phyloP scores from a whole-genome alignment of 169 alveolate species.

The Pseudocohnilembus persalinus region DNA sequence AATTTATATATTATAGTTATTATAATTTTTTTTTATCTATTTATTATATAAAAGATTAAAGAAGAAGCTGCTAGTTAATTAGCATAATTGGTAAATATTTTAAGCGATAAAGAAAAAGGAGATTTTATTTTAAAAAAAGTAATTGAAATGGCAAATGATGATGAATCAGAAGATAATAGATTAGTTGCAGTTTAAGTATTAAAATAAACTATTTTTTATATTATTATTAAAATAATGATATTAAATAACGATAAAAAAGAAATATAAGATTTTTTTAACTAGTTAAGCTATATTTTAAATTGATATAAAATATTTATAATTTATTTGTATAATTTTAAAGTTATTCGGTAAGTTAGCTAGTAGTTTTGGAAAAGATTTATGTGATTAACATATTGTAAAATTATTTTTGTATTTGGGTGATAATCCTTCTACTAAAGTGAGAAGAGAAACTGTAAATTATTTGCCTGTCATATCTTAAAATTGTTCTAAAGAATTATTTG shows the following conservation, averaged over 20 bases:
- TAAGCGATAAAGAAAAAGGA: constrained; percentile 24
- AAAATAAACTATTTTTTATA: not conserved
- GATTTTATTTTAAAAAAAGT: constrained; percentile 27
- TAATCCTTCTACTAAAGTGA: constrained; percentile 11
- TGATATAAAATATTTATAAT: not conserved
- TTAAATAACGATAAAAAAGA: too few relatives aligned
- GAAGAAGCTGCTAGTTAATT: constrained; percentile 14
- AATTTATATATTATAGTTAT: too few relatives aligned
- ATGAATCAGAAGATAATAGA: constrained; percentile 31
- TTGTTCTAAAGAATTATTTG: not conserved
- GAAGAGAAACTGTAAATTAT: constrained; percentile 14
- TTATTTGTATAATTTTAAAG: not conserved
- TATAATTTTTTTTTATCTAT: not conserved
- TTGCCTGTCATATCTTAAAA: constrained; percentile 10
- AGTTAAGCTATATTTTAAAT: not conserved
- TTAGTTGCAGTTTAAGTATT: constrained; percentile 36
- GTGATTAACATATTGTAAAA: constrained; percentile 20
- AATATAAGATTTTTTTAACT: too few relatives aligned
- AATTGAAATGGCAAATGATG: constrained; percentile 40
- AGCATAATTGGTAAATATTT: constrained; percentile 19
- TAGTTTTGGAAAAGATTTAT: constrained; percentile 14
- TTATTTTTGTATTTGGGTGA: constrained; percentile 23
- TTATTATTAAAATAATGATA: too few relatives aligned
- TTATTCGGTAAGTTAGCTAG: constrained; percentile 11
- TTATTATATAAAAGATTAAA: constrained; percentile 10